These are phyloP conservation scores for Parachlorella kessleri DNA, from an alignment of 139 green algal genomes.

Conservation along the genomic window DNA sequence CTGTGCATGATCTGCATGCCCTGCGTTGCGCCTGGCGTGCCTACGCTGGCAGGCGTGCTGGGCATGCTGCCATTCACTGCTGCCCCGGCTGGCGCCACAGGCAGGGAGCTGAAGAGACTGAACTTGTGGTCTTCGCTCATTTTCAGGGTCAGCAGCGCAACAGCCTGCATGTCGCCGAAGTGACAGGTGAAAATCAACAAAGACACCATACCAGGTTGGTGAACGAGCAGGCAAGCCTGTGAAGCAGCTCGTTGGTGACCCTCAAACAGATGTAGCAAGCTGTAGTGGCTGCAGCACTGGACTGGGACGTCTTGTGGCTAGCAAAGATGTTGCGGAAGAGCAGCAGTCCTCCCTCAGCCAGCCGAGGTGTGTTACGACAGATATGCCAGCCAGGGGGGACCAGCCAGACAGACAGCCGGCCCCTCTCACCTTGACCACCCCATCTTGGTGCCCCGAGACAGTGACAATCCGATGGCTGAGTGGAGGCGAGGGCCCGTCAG, in stretches of 20 bases:
- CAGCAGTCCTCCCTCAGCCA: too few relatives aligned
- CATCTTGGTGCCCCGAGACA: constrained; percentile 12
- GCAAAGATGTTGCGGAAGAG: too few relatives aligned
- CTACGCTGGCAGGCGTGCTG: too few relatives aligned
- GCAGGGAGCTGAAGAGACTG: constrained; percentile 22
- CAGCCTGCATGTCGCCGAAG: neutral
- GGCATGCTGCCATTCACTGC: too few relatives aligned
- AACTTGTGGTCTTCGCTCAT: constrained; percentile 41
- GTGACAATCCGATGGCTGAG: constrained; percentile 45
- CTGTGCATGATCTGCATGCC: neutral
- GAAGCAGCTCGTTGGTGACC: too few relatives aligned
- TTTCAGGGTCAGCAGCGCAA: constrained; percentile 35
- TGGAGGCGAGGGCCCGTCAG: neutral
- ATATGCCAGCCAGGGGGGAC: neutral
- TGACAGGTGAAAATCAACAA: too few relatives aligned
- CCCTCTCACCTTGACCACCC: constrained; percentile 30
- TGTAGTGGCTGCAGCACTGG: too few relatives aligned
- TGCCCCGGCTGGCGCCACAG: constrained; percentile 6
- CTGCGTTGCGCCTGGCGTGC: too few relatives aligned
- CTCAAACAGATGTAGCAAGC: too few relatives aligned
- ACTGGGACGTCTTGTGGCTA: too few relatives aligned
- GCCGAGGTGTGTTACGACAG: neutral
- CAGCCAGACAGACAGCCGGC: neutral
- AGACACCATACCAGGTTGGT: too few relatives aligned
- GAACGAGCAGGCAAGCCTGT: too few relatives aligned